These are phyloP conservation scores for Pleoardoris graminearum DNA, from an alignment of 2,329 filamentous ascomycete species.

Conservation along the genomic window DNA sequence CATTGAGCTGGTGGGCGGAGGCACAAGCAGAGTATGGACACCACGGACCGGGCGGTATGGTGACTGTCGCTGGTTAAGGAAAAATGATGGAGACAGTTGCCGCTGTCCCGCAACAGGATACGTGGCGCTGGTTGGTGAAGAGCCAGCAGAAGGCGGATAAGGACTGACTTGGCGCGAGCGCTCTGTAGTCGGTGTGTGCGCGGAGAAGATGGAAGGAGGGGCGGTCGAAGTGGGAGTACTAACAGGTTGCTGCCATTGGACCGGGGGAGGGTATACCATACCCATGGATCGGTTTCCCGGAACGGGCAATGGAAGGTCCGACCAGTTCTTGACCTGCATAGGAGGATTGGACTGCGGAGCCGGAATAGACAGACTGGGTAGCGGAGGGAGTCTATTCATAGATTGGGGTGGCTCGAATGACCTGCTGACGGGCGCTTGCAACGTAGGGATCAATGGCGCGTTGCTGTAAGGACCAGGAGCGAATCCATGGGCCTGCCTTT, in stretches of 20 bases:
- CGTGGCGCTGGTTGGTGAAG: slow-evolving; percentile 72
- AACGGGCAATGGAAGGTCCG: slow-evolving; percentile 49
- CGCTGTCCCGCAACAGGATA: slow-evolving; percentile 66
- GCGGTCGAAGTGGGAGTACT: slow-evolving; percentile 39
- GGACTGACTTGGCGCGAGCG: slow-evolving; percentile 57
- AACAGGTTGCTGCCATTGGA: slow-evolving; percentile 55
- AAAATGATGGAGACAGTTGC: slow-evolving; percentile 83
- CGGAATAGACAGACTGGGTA: slow-evolving; percentile 71
- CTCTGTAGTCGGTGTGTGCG: slow-evolving; percentile 37
- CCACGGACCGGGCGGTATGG: slow-evolving; percentile 90
- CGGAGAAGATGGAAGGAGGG: slow-evolving; percentile 29
- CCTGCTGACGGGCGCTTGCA: slow-evolving; percentile 40
- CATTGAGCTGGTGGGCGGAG: slow-evolving; percentile 77
- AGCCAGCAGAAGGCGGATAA: slow-evolving; percentile 57
- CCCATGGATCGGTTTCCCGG: slow-evolving; percentile 74
- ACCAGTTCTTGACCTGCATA: slow-evolving; percentile 45
- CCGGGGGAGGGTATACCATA: slow-evolving; percentile 68
- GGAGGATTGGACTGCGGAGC: slow-evolving; percentile 47
- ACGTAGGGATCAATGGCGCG: slow-evolving; percentile 38
- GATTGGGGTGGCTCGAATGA: slow-evolving; percentile 41
- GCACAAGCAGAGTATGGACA: slow-evolving; percentile 88
- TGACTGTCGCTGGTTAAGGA: slow-evolving; percentile 84
- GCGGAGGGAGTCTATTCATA: slow-evolving; percentile 62
- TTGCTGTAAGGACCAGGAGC: slow-evolving; percentile 43
- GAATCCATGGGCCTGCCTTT: slow-evolving; percentile 51